A percentile compares a stretch with the other conserved stretches of the same genome.
Evolutionary conservation across 2,329 filamentous ascomycete genomes (phyloP).

Genomic region (Coniochaeta sp.): DNA sequence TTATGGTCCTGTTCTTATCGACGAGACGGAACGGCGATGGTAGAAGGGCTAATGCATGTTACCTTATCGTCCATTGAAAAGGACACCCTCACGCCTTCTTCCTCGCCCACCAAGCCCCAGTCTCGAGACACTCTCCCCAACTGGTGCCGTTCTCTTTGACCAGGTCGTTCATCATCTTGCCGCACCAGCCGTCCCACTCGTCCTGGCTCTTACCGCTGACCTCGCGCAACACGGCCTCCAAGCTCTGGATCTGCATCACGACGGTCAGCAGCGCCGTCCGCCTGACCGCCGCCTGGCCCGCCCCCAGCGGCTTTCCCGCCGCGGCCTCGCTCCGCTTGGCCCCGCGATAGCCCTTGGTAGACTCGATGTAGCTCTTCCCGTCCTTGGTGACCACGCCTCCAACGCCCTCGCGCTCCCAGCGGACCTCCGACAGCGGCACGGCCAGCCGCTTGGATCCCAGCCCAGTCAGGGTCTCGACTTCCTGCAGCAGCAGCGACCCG

Average conservation of each 20-base stretch:
- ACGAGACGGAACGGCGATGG: not conserved
- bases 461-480: conserved; percentile 63
- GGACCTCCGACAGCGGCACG: conserved; percentile 77
- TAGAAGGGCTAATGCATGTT: not conserved
- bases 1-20: not conserved
- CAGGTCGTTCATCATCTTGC: conserved; percentile 78
- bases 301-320: conserved; percentile 47
- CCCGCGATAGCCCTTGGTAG: conserved; percentile 20
- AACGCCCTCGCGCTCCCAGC: conserved; percentile 77
- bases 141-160: conserved; percentile 71
- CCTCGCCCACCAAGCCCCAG: conserved; percentile 83
- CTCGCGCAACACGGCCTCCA: conserved; percentile 77
- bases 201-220: conserved; percentile 80
- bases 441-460: conserved; percentile 71
- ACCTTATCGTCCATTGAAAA: not conserved
- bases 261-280: conserved; percentile 75
- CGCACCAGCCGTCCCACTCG: conserved; percentile 88
- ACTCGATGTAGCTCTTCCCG: conserved; percentile 51
- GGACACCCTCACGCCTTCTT: conserved; percentile 41
- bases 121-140: conserved; percentile 78
- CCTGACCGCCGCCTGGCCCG: conserved; percentile 66
- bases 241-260: conserved; percentile 74
- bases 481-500: conserved; percentile 70
- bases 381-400: conserved; percentile 55
- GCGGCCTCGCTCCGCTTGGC: conserved; percentile 20